Evolutionary conservation across 1,284 basidiomycete genomes (phyloP).

Genomic region (Trametes hirsuta): DNA sequence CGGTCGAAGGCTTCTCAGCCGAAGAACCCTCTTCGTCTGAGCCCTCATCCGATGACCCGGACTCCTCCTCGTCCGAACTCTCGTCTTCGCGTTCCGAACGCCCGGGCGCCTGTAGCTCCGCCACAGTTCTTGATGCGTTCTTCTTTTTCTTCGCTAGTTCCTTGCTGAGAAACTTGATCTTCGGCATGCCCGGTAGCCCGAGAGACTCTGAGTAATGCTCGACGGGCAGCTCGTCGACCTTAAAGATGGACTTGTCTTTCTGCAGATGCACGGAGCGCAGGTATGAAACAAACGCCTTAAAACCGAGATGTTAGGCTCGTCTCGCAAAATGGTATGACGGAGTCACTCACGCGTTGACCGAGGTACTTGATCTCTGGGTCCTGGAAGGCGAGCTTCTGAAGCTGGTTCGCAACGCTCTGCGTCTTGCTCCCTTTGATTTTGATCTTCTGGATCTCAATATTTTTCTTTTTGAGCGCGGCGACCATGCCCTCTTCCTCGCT

Average conservation of each 20-base stretch:
- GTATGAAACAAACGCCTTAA: conserved; percentile 94
- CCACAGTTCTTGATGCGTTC: conserved; percentile 56
- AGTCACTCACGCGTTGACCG: conserved; percentile 78
- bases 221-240: conserved; percentile 81
- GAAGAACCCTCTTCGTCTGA: conserved; percentile 32
- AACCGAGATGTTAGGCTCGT: neutral
- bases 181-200: conserved; percentile 93
- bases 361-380: conserved; percentile 98
- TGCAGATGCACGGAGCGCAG: conserved; percentile 92
- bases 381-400: conserved; percentile 94
- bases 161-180: conserved; percentile 88
- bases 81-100: conserved; percentile 34
- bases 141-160: conserved; percentile 77
- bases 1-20: neutral
- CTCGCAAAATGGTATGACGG: neutral
- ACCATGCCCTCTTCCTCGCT: conserved; percentile 94
- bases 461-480: conserved; percentile 72
- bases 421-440: conserved; percentile 92
- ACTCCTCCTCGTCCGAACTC: conserved; percentile 24
- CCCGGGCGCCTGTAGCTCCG: conserved; percentile 24
- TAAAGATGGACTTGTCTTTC: conserved; percentile 94
- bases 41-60: conserved; percentile 24
- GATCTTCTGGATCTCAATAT: conserved; percentile 80
- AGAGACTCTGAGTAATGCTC: conserved; percentile 88
- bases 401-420: conserved; percentile 83